A percentile compares a stretch with the other conserved stretches of the same genome.
Conservation (phyloP, 805 yeast genomes). For the Wickerhamiella occidentalis region DNA sequence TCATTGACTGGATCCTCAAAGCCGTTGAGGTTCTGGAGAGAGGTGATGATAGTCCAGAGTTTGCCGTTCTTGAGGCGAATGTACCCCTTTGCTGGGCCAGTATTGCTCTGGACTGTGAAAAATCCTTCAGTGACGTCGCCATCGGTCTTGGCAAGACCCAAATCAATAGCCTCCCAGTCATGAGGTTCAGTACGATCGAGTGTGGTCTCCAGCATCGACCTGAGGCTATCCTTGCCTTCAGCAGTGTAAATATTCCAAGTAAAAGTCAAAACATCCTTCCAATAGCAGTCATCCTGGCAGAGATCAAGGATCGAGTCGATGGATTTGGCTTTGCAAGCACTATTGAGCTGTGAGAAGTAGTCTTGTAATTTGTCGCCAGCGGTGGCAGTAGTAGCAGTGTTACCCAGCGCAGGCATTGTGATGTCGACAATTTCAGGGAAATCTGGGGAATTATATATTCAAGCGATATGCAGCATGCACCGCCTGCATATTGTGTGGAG, state of each 20-base stretch:
- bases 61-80: conserved; percentile 1
- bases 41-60: conserved; percentile 5
- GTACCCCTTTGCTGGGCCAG: conserved; percentile 4
- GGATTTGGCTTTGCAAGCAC: not conserved
- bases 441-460: not conserved
- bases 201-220: not conserved
- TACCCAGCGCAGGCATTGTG: not conserved
- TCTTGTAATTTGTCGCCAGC: not conserved
- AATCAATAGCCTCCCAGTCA: not conserved
- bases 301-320: not conserved
- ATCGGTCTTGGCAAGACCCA: not conserved
- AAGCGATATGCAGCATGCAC: not conserved
- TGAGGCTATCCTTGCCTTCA: conserved; percentile 4
- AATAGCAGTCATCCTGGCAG: conserved; percentile 5
- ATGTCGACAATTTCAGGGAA: not conserved
- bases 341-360: not conserved
- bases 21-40: conserved; percentile 6
- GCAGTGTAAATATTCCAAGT: conserved; percentile 8
- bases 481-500: not conserved
- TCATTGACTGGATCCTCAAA: conserved; percentile 1
- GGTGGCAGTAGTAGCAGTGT: not conserved
- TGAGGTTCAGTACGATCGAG: not conserved
- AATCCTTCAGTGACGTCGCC: not conserved
- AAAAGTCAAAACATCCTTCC: conserved; percentile 1
- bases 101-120: not conserved